These are phyloP conservation scores for Suillus weaverae DNA, from an alignment of 768 basidiomycete species.

Conservation along the genomic window DNA sequence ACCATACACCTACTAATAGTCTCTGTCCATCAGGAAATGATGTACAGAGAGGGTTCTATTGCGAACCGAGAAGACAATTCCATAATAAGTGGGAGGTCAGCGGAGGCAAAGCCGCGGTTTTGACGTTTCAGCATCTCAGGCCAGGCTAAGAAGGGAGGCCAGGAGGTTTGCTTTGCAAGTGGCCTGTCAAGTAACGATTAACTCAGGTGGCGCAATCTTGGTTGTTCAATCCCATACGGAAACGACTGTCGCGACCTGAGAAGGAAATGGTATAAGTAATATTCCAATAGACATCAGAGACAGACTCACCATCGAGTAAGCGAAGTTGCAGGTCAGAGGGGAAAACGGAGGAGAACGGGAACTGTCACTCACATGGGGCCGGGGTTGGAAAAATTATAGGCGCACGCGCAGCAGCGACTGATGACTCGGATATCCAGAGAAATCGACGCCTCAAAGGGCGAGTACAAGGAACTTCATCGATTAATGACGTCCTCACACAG, in stretches of 20 bases:
- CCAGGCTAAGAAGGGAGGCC: background rate
- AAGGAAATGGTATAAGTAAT: background rate
- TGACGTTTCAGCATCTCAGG: background rate
- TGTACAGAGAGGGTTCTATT: background rate
- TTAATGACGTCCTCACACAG: background rate
- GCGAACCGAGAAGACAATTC: background rate
- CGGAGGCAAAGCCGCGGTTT: background rate
- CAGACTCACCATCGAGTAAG: background rate
- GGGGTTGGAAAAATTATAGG: background rate
- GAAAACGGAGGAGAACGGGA: background rate
- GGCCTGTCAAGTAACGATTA: background rate
- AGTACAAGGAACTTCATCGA: background rate
- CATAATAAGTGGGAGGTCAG: background rate
- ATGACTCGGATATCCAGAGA: background rate
- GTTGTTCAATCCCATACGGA: background rate
- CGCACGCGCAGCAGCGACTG: background rate
- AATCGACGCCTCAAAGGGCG: background rate
- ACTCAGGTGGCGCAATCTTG: background rate
- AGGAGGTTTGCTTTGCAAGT: background rate
- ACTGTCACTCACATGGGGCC: background rate
- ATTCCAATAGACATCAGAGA: background rate
- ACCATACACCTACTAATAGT: background rate
- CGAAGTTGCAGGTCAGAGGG: background rate
- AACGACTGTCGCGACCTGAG: background rate
- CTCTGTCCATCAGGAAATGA: background rate